Evolutionary conservation across 2,329 filamentous ascomycete genomes (phyloP).

Genomic region (Monosporascus sp.): DNA sequence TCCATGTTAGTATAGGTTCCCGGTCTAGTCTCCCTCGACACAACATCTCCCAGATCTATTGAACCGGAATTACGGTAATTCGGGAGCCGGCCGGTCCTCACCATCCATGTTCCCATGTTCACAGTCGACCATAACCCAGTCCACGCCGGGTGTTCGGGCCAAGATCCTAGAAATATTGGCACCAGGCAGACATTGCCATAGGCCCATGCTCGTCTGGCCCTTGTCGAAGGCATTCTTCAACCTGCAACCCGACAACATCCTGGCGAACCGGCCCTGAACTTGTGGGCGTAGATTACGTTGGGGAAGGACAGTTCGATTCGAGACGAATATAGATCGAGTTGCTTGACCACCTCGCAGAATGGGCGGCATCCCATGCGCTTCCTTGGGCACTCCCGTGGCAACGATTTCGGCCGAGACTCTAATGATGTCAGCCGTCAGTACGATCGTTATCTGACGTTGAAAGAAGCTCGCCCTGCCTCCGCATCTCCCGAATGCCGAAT

Average conservation of each 20-base stretch:
- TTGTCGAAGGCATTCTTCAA: slow-evolving; percentile 45
- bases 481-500: no score
- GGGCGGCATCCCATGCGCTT: no score
- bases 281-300: no score
- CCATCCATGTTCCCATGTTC: slow-evolving; percentile 53
- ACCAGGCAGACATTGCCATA: slow-evolving; percentile 61
- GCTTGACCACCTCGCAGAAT: no score
- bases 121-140: slow-evolving; percentile 61
- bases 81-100: slow-evolving; percentile 12
- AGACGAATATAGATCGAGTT: no score
- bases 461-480: no score
- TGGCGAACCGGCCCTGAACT: background rate
- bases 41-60: background rate
- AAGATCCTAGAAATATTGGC: slow-evolving; percentile 54
- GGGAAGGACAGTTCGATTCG: no score
- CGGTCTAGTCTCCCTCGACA: background rate
- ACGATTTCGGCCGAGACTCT: no score
- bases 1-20: slow-evolving; percentile 1
- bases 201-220: slow-evolving; percentile 46
- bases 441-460: no score
- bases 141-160: slow-evolving; percentile 54
- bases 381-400: no score
- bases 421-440: no score
- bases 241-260: slow-evolving; percentile 26
- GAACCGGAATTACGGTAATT: background rate